A percentile compares a stretch with the other conserved stretches of the same genome.
These are phyloP conservation scores for Tetrapyrgos nigripes DNA, from an alignment of 1,284 basidiomycete genomes.

Conservation along the genomic window DNA sequence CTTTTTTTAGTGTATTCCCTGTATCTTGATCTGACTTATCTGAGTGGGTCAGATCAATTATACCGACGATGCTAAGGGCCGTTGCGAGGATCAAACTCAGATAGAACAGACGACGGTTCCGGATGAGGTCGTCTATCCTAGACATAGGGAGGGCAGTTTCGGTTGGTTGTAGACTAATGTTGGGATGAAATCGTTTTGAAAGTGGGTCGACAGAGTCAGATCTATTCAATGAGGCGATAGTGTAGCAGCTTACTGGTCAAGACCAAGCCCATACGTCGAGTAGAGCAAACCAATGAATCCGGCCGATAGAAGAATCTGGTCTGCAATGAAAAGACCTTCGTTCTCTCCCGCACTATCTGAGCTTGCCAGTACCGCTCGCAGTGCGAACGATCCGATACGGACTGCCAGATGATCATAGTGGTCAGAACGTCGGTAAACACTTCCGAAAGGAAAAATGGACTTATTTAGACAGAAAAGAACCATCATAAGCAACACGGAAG, in stretches of 20 bases:
- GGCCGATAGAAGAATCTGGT: slow-evolving; percentile 38
- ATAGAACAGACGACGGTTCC: slow-evolving; percentile 40
- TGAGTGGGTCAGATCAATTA: slow-evolving; percentile 37
- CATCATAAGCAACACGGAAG: slow-evolving; percentile 48
- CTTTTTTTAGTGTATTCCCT: slow-evolving; percentile 8
- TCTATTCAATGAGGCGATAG: background rate
- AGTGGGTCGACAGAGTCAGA: background rate
- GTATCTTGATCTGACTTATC: background rate
- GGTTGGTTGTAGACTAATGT: background rate
- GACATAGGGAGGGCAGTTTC: slow-evolving; percentile 6
- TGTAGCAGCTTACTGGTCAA: slow-evolving; percentile 37
- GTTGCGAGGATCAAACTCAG: slow-evolving; percentile 40
- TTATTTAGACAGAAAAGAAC: slow-evolving; percentile 53
- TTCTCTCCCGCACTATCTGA: slow-evolving; percentile 32
- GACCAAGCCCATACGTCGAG: slow-evolving; percentile 43
- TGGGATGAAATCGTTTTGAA: background rate
- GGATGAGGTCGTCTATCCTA: slow-evolving; percentile 30
- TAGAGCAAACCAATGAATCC: slow-evolving; percentile 50
- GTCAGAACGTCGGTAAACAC: background rate
- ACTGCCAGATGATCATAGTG: slow-evolving; percentile 28
- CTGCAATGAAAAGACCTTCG: slow-evolving; percentile 33
- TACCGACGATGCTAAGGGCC: slow-evolving; percentile 37
- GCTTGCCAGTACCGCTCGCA: slow-evolving; percentile 37
- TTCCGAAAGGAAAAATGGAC: slow-evolving; percentile 21
- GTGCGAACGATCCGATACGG: slow-evolving; percentile 38